phyloP scores from a whole-genome alignment of 306 rosid species.

The Malus sieversii region DNA sequence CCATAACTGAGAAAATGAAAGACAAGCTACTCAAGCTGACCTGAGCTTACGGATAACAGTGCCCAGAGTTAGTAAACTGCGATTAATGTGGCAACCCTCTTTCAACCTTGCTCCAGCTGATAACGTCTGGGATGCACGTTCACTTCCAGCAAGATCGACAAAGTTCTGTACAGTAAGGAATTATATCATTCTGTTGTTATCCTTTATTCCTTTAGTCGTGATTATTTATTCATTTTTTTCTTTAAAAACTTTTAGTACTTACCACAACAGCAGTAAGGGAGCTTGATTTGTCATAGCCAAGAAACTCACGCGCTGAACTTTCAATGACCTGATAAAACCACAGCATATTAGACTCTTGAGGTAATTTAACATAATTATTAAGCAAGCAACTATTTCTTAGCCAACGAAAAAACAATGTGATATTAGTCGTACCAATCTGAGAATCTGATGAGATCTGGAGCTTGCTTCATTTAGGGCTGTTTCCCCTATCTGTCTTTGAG shows the following conservation, averaged over 20 bases:
- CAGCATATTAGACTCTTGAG: not conserved
- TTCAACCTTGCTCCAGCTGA: constrained; percentile 92
- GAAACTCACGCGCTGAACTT: constrained; percentile 84
- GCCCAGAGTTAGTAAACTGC: constrained; percentile 91
- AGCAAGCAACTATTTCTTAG: not conserved
- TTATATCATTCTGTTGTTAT: not conserved
- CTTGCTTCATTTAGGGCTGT: constrained; percentile 93
- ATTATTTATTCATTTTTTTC: not conserved
- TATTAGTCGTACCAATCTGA: constrained; percentile 63
- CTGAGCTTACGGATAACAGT: constrained; percentile 98
- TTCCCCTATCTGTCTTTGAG: constrained; percentile 97
- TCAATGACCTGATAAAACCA: constrained; percentile 64
- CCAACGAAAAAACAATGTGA: not conserved
- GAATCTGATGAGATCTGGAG: constrained; percentile 99
- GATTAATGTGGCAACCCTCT: constrained; percentile 99
- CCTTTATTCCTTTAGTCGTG: constrained; percentile 11
- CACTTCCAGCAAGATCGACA: constrained; percentile 97
- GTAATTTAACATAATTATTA: constrained; percentile 12
- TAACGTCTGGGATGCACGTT: constrained; percentile 90
- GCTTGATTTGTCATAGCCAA: constrained; percentile 90
- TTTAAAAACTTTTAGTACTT: constrained; percentile 1
- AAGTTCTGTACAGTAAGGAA: constrained; percentile 51
- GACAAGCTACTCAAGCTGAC: constrained; percentile 31
- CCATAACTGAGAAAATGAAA: not conserved
- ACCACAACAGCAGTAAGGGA: constrained; percentile 91